phyloP scores from a whole-genome alignment of 2,329 filamentous ascomycete genomes.

The Venturia pyrina region DNA sequence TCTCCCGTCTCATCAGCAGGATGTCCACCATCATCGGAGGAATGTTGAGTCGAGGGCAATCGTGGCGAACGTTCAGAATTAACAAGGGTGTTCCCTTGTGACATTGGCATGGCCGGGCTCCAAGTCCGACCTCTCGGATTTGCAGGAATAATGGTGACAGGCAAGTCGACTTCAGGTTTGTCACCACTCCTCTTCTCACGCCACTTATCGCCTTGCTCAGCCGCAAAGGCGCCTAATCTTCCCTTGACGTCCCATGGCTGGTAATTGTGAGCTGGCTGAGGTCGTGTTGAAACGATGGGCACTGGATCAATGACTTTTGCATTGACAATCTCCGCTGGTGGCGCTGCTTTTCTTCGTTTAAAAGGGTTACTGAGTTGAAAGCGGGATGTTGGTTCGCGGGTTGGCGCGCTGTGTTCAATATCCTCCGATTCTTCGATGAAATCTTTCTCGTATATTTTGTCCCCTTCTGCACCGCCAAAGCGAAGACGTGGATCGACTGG shows the following conservation, averaged over 20 bases:
- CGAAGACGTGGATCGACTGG: neutral
- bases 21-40: neutral
- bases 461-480: neutral
- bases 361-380: constrained; percentile 44
- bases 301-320: constrained; percentile 41
- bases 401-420: neutral
- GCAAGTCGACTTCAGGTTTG: constrained; percentile 33
- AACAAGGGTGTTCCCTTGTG: neutral
- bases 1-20: neutral
- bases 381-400: neutral
- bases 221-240: constrained; percentile 38
- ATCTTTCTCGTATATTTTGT: constrained; percentile 8
- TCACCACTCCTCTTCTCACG: constrained; percentile 25
- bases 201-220: constrained; percentile 37
- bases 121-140: constrained; percentile 46
- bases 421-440: neutral
- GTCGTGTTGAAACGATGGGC: constrained; percentile 17
- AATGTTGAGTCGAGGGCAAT: neutral
- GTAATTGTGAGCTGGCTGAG: constrained; percentile 32
- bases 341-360: constrained; percentile 45
- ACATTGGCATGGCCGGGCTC: constrained; percentile 32
- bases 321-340: constrained; percentile 49
- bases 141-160: constrained; percentile 52
- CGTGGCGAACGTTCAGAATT: neutral
- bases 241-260: constrained; percentile 34